Evolutionary conservation across 345 rosid species (phyloP).

Genomic region (Gossypium stocksii): DNA sequence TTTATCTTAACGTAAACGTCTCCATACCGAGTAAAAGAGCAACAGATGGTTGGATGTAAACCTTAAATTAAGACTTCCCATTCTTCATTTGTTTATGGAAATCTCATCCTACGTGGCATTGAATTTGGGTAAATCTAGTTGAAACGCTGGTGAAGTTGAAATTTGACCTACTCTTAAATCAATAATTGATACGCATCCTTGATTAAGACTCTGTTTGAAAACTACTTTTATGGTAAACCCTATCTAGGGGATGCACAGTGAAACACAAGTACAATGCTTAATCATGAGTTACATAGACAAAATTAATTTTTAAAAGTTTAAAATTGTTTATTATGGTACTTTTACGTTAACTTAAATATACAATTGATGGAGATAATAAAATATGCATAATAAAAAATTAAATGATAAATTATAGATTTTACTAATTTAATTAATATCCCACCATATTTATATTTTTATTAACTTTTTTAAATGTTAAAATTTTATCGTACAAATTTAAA

Average conservation of each 20-base stretch:
- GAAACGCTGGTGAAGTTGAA: background rate
- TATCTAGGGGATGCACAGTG: background rate
- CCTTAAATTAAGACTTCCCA: background rate
- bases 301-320: too few species aligned
- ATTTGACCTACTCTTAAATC: background rate
- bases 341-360: too few species aligned
- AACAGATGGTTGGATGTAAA: background rate
- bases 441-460: too few species aligned
- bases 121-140: background rate
- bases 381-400: too few species aligned
- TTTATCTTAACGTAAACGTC: background rate
- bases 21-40: background rate
- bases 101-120: background rate
- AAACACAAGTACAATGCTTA: background rate
- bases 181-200: background rate
- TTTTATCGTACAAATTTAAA: too few species aligned
- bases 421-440: too few species aligned
- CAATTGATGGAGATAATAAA: too few species aligned
- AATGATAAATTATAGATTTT: too few species aligned
- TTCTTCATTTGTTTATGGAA: background rate
- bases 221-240: background rate
- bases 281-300: too few species aligned
- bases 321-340: too few species aligned
- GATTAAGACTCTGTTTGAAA: background rate
- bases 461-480: too few species aligned